phyloP scores from a whole-genome alignment of 2,329 filamentous ascomycete genomes.

The Penicillium sp. region DNA sequence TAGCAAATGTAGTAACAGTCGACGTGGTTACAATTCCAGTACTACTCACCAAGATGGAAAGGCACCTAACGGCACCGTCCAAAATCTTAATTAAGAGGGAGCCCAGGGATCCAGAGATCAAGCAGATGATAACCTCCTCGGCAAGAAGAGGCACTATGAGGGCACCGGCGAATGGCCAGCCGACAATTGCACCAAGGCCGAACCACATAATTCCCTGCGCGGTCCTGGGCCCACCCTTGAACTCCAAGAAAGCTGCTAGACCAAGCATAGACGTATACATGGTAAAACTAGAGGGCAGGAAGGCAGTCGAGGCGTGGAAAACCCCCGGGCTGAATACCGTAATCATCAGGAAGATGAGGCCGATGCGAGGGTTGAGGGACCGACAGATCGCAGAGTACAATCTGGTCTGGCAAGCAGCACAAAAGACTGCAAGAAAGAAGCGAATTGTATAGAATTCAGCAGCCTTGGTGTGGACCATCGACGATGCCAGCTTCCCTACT shows the following conservation, averaged over 20 bases:
- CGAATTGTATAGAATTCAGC: slow-evolving; percentile 84
- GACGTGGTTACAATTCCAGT: background rate
- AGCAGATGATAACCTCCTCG: slow-evolving; percentile 64
- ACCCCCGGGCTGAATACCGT: slow-evolving; percentile 80
- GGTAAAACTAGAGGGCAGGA: slow-evolving; percentile 88
- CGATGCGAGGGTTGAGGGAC: slow-evolving; percentile 75
- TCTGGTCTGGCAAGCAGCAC: slow-evolving; percentile 75
- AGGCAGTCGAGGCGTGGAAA: slow-evolving; percentile 84
- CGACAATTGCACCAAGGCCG: slow-evolving; percentile 74
- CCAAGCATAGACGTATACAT: slow-evolving; percentile 93
- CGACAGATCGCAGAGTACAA: slow-evolving; percentile 73
- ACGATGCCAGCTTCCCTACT: slow-evolving; percentile 61
- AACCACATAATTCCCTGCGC: slow-evolving; percentile 87
- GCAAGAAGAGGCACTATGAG: slow-evolving; percentile 73
- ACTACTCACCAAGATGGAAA: slow-evolving; percentile 65
- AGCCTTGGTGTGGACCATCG: slow-evolving; percentile 49
- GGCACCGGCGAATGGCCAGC: slow-evolving; percentile 90
- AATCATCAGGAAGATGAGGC: slow-evolving; percentile 74
- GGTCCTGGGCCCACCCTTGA: slow-evolving; percentile 72
- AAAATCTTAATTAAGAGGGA: slow-evolving; percentile 58
- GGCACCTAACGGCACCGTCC: slow-evolving; percentile 62
- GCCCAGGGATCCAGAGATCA: slow-evolving; percentile 54
- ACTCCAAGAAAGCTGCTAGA: slow-evolving; percentile 84
- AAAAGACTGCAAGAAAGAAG: slow-evolving; percentile 66
- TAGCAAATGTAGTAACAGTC: slow-evolving; percentile 17